Conservation (phyloP, 208 protist genomes). For the Blastocrithidia nonstop region DNA sequence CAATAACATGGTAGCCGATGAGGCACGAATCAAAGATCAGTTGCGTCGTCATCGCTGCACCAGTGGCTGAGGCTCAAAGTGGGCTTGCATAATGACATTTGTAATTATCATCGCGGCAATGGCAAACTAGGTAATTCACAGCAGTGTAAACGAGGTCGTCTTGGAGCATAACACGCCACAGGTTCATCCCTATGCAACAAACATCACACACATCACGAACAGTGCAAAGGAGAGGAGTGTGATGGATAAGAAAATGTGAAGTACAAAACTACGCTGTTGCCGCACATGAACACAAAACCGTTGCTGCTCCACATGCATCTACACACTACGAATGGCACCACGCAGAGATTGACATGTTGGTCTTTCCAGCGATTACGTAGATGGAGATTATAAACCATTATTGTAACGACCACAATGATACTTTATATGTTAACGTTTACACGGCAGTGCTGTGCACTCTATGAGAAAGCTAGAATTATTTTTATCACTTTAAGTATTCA, state of each 20-base stretch:
- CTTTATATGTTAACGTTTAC: no score
- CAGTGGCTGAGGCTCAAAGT: slow-evolving; percentile 67
- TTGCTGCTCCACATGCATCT: slow-evolving; percentile 26
- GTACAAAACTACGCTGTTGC: slow-evolving; percentile 35
- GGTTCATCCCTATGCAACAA: slow-evolving; percentile 21
- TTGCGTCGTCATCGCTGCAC: slow-evolving; percentile 43
- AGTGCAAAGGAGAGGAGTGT: slow-evolving; percentile 38
- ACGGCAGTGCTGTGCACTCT: no score
- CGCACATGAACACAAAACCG: slow-evolving; percentile 60
- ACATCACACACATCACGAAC: slow-evolving; percentile 30
- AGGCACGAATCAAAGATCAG: slow-evolving; percentile 35
- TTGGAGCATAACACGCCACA: slow-evolving; percentile 14
- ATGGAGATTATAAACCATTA: not conserved
- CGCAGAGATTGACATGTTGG: slow-evolving; percentile 20
- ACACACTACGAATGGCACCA: slow-evolving; percentile 33
- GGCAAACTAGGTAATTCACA: slow-evolving; percentile 49
- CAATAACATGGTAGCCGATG: slow-evolving; percentile 28
- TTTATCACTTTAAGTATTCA: no score
- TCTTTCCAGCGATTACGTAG: slow-evolving; percentile 16
- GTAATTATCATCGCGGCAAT: slow-evolving; percentile 47
- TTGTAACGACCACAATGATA: no score
- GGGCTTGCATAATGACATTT: slow-evolving; percentile 62
- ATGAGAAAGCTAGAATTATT: no score
- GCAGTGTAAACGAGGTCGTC: slow-evolving; percentile 18
- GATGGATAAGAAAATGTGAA: slow-evolving; percentile 50